Percentiles rank a stretch among this genome's conserved stretches.
These are phyloP conservation scores for Rhodofomes roseus DNA, from an alignment of 1,284 basidiomycete species.

Conservation along the genomic window DNA sequence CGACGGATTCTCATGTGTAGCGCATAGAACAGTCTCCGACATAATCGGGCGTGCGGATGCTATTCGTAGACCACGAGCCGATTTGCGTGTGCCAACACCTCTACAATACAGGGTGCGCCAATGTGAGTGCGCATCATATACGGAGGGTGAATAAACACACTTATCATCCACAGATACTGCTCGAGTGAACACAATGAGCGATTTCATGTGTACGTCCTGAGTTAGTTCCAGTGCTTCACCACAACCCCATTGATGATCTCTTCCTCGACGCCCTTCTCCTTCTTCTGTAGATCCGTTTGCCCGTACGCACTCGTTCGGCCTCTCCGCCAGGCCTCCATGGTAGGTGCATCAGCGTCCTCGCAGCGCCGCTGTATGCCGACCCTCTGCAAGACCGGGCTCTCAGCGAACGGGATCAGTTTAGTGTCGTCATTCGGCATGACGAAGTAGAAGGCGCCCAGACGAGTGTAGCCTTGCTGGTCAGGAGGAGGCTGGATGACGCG, in stretches of 20 bases:
- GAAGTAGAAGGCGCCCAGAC: conserved; percentile 54
- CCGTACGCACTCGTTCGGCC: conserved; percentile 34
- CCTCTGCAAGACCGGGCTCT: conserved; percentile 37
- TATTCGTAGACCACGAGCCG: too few relatives aligned
- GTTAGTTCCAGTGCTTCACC: conserved; percentile 10
- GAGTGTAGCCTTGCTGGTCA: conserved; percentile 43
- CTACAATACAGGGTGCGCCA: too few relatives aligned
- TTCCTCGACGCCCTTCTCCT: conserved; percentile 39
- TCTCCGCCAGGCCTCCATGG: conserved; percentile 35
- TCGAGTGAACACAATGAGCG: too few relatives aligned
- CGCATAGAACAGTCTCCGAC: too few relatives aligned
- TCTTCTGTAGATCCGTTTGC: conserved; percentile 25
- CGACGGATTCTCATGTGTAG: too few relatives aligned
- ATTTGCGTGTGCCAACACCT: too few relatives aligned
- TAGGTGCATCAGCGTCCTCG: conserved; percentile 31
- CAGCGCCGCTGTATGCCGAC: conserved; percentile 30
- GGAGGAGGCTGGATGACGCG: conserved; percentile 42
- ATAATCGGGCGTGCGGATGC: too few relatives aligned
- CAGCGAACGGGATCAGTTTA: conserved; percentile 34
- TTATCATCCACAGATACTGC: too few relatives aligned
- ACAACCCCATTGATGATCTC: conserved; percentile 42
- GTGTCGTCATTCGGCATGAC: conserved; percentile 25
- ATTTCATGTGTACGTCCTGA: too few relatives aligned
- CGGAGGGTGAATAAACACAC: too few relatives aligned
- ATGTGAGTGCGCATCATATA: too few relatives aligned